Evolutionary conservation across 768 basidiomycete species (phyloP).

Genomic region (Macrolepiota dolichaula): DNA sequence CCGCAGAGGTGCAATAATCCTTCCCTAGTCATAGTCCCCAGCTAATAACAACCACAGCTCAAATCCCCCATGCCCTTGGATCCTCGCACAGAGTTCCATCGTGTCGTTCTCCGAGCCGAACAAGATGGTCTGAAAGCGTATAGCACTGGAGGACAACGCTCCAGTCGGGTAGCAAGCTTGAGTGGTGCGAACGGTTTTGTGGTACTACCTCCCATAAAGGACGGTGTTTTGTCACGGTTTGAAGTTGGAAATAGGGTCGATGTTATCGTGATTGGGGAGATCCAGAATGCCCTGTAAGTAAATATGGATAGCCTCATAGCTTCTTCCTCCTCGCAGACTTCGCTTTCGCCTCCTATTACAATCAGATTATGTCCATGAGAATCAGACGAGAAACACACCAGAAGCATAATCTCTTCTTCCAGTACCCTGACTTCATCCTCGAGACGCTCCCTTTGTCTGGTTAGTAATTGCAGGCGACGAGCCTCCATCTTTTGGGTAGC

Average conservation of each 20-base stretch:
- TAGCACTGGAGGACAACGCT: conserved; percentile 86
- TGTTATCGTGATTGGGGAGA: conserved; percentile 69
- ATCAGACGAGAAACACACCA: conserved; percentile 33
- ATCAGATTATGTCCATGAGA: not conserved
- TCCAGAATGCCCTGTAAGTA: conserved; percentile 25
- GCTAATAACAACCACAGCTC: conserved; percentile 33
- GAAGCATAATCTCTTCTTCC: conserved; percentile 56
- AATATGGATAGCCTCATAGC: not conserved
- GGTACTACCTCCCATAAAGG: conserved; percentile 47
- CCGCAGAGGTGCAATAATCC: conserved; percentile 51
- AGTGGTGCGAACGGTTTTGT: conserved; percentile 80
- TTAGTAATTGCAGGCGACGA: conserved; percentile 59
- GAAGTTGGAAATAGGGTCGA: conserved; percentile 53
- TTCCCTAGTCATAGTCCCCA: not conserved
- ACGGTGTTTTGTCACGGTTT: conserved; percentile 25
- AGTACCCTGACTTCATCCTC: conserved; percentile 60
- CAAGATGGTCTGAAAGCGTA: conserved; percentile 53
- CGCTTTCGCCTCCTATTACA: conserved; percentile 10
- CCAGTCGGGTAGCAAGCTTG: conserved; percentile 77
- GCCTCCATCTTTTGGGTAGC: conserved; percentile 64
- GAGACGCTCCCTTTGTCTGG: conserved; percentile 63
- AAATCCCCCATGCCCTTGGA: conserved; percentile 65
- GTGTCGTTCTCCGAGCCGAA: conserved; percentile 48
- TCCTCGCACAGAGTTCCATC: conserved; percentile 78
- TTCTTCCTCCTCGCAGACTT: conserved; percentile 5